Evolutionary conservation across 78 protist genomes (phyloP), one percentile per base, ranked within the genome.

Genomic region (Pelomyxa schiedti): DNA sequence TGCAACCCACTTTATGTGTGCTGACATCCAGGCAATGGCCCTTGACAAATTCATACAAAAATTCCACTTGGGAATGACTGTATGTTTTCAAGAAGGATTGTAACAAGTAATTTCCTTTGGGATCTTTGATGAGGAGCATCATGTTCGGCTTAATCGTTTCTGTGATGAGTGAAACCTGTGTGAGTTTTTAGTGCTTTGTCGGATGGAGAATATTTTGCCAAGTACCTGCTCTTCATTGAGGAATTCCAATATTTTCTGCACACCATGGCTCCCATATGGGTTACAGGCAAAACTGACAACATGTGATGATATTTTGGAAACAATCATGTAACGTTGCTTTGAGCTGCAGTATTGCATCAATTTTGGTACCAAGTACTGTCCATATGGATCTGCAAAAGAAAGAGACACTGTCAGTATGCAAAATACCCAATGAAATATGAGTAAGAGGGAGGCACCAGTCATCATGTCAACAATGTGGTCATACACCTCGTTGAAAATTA

Each of bases 361-460:
- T 42, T 81, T 79, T 63, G 86, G 86, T n/a, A 81, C 76, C 71
- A 81, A 69, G 43, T 81, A 81, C 42, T 81, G 86, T 16, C 86
- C 86, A 32, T 81, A 81, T 0, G 86, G 86, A 43, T 81, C 86
- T 42, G 16, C 58, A n/a, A n/a, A n/a, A n/a, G n/a, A n/a, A n/a
- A n/a, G n/a, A n/a, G n/a, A n/a, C n/a, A n/a, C n/a, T n/a, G n/a
- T n/a, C n/a, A n/a, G n/a, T n/a, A n/a, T n/a, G n/a, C n/a, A n/a
- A n/a, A n/a, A n/a, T n/a, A n/a, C n/a, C n/a, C n/a, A n/a, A n/a
- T n/a, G n/a, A n/a, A n/a, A n/a, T n/a, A n/a, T n/a, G n/a, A n/a
- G n/a, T n/a, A n/a, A n/a, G n/a, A n/a, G n/a, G n/a, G n/a, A n/a
- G n/a, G n/a, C n/a, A n/a, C n/a, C n/a, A n/a, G n/a, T n/a, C 58